These are phyloP conservation scores for Berberis vulgaris DNA, from an alignment of 164 flowering plant species.

Conservation along the genomic window DNA sequence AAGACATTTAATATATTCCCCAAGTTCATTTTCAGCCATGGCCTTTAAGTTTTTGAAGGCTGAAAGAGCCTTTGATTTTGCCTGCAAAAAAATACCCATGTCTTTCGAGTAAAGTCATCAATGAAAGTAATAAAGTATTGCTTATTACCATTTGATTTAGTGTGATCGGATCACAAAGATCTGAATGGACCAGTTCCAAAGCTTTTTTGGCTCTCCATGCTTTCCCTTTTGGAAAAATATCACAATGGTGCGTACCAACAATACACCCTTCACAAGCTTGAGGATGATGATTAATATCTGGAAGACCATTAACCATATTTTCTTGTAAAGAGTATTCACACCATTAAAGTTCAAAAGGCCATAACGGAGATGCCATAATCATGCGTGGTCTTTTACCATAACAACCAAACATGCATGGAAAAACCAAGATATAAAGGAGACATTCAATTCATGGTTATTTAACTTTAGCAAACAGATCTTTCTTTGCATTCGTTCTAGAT, in stretches of 20 bases:
- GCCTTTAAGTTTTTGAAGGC: background rate
- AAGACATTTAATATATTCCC: background rate
- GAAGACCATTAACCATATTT: background rate
- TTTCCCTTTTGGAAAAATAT: constrained; percentile 1
- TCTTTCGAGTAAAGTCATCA: background rate
- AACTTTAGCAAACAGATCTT: too few relatives aligned
- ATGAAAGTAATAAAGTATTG: constrained; percentile 2
- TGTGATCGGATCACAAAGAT: background rate
- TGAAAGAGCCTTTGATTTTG: background rate
- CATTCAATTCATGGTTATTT: background rate
- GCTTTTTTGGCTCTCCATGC: background rate
- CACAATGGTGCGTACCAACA: constrained; percentile 1
- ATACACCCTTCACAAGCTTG: constrained; percentile 2
- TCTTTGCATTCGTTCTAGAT: too few relatives aligned
- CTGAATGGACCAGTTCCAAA: background rate
- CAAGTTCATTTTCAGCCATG: constrained; percentile 3
- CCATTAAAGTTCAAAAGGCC: background rate
- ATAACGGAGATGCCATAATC: constrained; percentile 3
- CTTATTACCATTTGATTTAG: constrained; percentile 5
- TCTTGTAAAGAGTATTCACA: background rate
- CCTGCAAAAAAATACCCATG: background rate
- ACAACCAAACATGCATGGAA: background rate
- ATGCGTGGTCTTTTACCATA: background rate
- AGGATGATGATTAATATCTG: background rate
- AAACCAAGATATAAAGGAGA: background rate